phyloP scores from a whole-genome alignment of 2,329 filamentous ascomycete species.

The Cercospora beticola region DNA sequence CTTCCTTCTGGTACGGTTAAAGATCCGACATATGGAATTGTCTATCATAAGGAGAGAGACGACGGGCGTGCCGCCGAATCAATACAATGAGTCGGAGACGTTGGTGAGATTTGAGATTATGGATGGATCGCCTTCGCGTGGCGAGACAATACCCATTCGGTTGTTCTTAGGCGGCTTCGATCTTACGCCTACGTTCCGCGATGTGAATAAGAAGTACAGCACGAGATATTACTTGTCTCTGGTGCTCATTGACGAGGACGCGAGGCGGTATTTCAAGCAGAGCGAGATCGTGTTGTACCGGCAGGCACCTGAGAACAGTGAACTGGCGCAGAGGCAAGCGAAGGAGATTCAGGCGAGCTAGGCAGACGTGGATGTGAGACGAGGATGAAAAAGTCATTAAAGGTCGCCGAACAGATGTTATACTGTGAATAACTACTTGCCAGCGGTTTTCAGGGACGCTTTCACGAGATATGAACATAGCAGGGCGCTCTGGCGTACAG shows the following conservation, averaged over 20 bases:
- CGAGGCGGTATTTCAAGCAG: slow-evolving; percentile 97
- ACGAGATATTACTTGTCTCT: slow-evolving; percentile 96
- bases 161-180: slow-evolving; percentile 97
- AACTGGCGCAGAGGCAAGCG: slow-evolving; percentile 50
- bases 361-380: slow-evolving; percentile 31
- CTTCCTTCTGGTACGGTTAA: slow-evolving; percentile 91
- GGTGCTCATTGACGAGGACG: slow-evolving; percentile 68
- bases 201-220: slow-evolving; percentile 99
- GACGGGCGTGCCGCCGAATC: slow-evolving; percentile 92
- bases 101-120: slow-evolving; percentile 99
- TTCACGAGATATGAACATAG: background rate
- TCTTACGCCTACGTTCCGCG: slow-evolving; percentile 94
- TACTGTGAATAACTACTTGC: background rate
- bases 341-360: slow-evolving; percentile 42
- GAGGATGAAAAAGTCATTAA: background rate
- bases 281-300: slow-evolving; percentile 97
- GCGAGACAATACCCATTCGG: slow-evolving; percentile 91
- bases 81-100: slow-evolving; percentile 99
- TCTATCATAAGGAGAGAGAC: slow-evolving; percentile 97
- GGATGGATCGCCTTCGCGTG: slow-evolving; percentile 96
- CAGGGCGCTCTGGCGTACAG: background rate
- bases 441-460: background rate
- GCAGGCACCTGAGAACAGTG: slow-evolving; percentile 60
- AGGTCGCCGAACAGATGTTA: background rate
- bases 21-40: slow-evolving; percentile 99